Conservation (phyloP, 805 yeast species). For the Schwanniomyces sp. region DNA sequence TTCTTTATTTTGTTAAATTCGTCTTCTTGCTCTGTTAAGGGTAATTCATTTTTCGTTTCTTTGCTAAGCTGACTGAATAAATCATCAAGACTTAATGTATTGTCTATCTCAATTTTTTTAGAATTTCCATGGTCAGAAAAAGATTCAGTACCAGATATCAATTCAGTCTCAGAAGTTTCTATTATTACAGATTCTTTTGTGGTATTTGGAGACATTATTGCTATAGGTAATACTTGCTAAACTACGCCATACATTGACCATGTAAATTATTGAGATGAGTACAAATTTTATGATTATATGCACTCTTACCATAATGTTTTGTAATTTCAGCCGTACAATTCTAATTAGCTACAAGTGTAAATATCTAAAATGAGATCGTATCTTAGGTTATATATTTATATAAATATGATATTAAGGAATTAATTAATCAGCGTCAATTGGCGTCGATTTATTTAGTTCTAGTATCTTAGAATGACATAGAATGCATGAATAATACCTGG, state of each 20-base stretch:
- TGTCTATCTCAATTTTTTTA: slow-evolving; percentile 7
- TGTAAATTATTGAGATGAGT: neutral
- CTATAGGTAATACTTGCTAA: neutral
- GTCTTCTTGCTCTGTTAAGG: slow-evolving; percentile 8
- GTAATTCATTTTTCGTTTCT: slow-evolving; percentile 14
- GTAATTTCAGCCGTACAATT: no score
- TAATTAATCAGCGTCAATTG: neutral
- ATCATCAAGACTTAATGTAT: slow-evolving; percentile 24
- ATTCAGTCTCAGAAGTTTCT: slow-evolving; percentile 26
- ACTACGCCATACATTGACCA: neutral
- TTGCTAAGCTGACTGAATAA: slow-evolving; percentile 31
- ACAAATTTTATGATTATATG: neutral
- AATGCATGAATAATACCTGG: slow-evolving; percentile 74
- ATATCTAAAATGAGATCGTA: neutral
- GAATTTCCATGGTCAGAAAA: slow-evolving; percentile 15
- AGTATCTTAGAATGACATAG: slow-evolving; percentile 47
- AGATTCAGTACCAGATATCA: slow-evolving; percentile 23
- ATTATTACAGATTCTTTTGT: slow-evolving; percentile 11
- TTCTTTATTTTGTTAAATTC: slow-evolving; percentile 35
- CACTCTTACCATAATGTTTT: neutral
- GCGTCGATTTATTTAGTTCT: neutral
- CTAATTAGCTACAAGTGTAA: no score
- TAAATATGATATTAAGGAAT: no score
- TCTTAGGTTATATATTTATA: no score
- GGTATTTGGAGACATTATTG: slow-evolving; percentile 14